A percentile compares a stretch with the other conserved stretches of the same genome.
Evolutionary conservation across 352 stramenopile species (phyloP).

Genomic region (Globisporangium nagaii): DNA sequence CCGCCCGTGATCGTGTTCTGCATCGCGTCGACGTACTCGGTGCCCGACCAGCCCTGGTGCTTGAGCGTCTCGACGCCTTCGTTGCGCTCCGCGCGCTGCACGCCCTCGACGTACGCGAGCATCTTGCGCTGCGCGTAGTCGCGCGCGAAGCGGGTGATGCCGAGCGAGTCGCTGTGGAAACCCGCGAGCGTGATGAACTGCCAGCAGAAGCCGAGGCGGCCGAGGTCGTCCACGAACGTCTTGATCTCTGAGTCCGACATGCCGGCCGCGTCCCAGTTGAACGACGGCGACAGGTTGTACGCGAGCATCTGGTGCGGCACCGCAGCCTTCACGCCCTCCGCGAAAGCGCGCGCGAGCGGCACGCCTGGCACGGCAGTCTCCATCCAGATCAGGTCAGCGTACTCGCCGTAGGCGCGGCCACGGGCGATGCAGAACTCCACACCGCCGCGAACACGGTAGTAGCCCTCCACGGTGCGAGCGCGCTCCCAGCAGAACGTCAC

Average conservation of each 20-base stretch:
- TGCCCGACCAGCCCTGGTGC: constrained; percentile 98
- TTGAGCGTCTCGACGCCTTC: constrained; percentile 95
- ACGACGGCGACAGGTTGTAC: constrained; percentile 98
- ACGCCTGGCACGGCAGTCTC: constrained; percentile 95
- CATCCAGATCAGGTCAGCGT: constrained; percentile 98
- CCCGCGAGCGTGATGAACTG: constrained; percentile 99
- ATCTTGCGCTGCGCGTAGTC: constrained; percentile 88
- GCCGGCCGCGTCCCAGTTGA: constrained; percentile 98
- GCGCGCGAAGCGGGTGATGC: constrained; percentile 93
- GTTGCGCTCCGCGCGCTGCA: constrained; percentile 94
- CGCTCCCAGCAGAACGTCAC: constrained; percentile 95
- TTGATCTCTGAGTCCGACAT: constrained; percentile 94
- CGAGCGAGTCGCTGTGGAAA: constrained; percentile 97
- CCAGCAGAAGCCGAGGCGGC: constrained; percentile 94
- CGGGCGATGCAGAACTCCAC: constrained; percentile 97
- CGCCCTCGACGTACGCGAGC: constrained; percentile 96
- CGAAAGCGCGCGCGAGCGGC: constrained; percentile 92
- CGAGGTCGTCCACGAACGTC: constrained; percentile 95
- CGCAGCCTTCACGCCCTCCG: constrained; percentile 88
- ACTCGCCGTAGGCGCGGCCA: constrained; percentile 91
- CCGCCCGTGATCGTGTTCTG: constrained; percentile 94
- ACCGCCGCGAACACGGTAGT: constrained; percentile 94
- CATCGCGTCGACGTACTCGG: constrained; percentile 95
- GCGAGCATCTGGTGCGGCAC: constrained; percentile 96
- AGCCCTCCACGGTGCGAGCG: constrained; percentile 95